Conservation (phyloP, 2,329 filamentous ascomycete species). For the Ascochyta clinopodiicola region DNA sequence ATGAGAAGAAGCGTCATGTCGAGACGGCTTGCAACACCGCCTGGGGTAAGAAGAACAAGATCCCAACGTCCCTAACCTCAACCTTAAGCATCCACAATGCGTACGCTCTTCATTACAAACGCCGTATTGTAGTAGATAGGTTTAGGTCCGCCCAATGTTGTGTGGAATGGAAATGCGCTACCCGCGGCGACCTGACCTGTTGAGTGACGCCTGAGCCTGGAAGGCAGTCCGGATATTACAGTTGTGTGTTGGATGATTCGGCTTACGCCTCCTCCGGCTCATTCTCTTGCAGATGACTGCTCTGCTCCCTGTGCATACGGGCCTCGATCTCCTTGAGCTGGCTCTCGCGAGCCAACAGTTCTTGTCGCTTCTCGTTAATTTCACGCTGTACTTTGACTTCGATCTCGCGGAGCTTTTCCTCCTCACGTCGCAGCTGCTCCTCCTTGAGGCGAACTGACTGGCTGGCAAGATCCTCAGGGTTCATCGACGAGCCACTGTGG, state of each 20-base stretch:
- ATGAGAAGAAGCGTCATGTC: conserved; percentile 47
- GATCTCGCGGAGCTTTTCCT: conserved; percentile 99
- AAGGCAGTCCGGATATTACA: conserved; percentile 12
- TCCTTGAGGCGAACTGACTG: conserved; percentile 99
- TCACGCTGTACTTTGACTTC: conserved; percentile 99
- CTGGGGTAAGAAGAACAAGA: conserved; percentile 40
- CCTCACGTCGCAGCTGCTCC: conserved; percentile 97
- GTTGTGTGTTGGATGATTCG: conserved; percentile 1
- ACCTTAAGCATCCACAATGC: conserved; percentile 36
- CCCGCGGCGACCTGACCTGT: conserved; percentile 25
- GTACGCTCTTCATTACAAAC: conserved; percentile 41
- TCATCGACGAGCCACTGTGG: conserved; percentile 81
- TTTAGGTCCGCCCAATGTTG: conserved; percentile 28
- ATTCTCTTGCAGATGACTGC: conserved; percentile 48
- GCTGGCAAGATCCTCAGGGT: conserved; percentile 94
- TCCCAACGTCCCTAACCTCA: conserved; percentile 31
- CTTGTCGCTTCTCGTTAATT: conserved; percentile 99
- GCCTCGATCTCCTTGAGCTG: conserved; percentile 99
- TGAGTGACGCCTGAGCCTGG: conserved; percentile 14
- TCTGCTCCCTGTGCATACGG: conserved; percentile 89
- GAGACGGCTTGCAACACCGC: conserved; percentile 38
- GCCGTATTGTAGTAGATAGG: conserved; percentile 41
- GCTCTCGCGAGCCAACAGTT: conserved; percentile 94
- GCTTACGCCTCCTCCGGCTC: conserved; percentile 43
- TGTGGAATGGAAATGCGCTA: conserved; percentile 39